Evolutionary conservation across 305 asterid genomes (phyloP).

Genomic region (Solanum hybrid): DNA sequence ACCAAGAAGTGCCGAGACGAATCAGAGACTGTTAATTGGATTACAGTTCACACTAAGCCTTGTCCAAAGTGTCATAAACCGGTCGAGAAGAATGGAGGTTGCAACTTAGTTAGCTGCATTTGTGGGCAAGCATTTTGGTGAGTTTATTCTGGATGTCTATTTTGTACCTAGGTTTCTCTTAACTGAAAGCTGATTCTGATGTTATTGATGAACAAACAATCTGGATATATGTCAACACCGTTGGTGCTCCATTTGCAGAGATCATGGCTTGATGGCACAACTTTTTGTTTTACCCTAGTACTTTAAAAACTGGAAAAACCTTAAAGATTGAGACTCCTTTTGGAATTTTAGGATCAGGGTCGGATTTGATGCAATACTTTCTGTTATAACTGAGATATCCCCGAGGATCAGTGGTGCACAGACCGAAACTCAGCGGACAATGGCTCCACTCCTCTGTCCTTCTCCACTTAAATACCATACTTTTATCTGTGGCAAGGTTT

Average conservation of each 20-base stretch:
- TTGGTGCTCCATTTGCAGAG: neutral
- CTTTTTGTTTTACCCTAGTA: neutral
- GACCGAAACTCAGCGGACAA: neutral
- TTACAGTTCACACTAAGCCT: constrained; percentile 73
- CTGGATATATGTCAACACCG: neutral
- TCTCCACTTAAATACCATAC: neutral
- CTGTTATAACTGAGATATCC: neutral
- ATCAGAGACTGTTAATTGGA: constrained; percentile 94
- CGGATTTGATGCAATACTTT: neutral
- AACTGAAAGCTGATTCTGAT: neutral
- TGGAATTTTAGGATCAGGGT: neutral
- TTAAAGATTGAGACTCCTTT: neutral
- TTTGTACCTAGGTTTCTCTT: neutral
- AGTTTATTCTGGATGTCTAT: constrained; percentile 8
- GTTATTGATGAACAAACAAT: neutral
- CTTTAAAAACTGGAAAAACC: neutral
- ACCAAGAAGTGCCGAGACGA: constrained; percentile 86
- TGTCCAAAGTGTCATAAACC: constrained; percentile 96
- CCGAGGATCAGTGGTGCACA: neutral
- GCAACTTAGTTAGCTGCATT: constrained; percentile 78
- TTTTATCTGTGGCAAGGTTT: neutral
- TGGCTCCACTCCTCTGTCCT: neutral
- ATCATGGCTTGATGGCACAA: neutral
- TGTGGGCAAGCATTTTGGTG: constrained; percentile 96
- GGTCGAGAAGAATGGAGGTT: constrained; percentile 93